Evolutionary conservation across 352 stramenopile species (phyloP), one percentile per base, ranked within the genome.

Genomic region (Aphanomyces invadans): DNA sequence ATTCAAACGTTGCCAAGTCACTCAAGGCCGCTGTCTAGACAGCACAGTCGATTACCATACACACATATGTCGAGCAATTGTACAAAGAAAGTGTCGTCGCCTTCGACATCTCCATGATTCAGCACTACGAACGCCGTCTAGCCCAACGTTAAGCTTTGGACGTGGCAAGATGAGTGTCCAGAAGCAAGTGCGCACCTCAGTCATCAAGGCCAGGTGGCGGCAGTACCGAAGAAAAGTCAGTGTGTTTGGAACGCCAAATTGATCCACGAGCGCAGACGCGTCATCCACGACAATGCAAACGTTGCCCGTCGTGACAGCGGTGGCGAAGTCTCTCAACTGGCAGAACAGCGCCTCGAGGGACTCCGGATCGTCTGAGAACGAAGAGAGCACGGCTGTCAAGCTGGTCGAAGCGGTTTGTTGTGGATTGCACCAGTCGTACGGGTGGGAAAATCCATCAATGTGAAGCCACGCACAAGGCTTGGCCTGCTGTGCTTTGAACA

Each of bases 181-280:
- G 28, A 44, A 25, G 23, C 42, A 36, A 52, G 44, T 9, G 46
- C 59, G 49, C 29, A 83, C 78, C 9, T 87, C 80, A 10, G 66
- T 76, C 19, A 73, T 23, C 38, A 78, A 72, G 0, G 80, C 86
- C 29, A 91, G 65, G 12, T 80, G 76, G 53, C 85, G 86, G 65
- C 77, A 87, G 67, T 78, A 85, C 25, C 83, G 79, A 25, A 85
- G 72, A 62, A 91, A 88, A 11, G 76, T 68, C 2, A 87, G 67
- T 44, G 85, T 64, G 12, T 73, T 64, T 9, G 28, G 28, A 4
- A 68, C 71, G 44, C 79, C 79, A 68, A 80, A 88, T 15, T 70
- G 67, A 79, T 76, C 87, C 54, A 85, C 86, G 48, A 89, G 57
- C n/a, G 73, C 49, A 46, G 77, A 81, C 12, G 88, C 32, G 61